Evolutionary conservation across 225 moss, liverwort and hornwort species (phyloP), one percentile per base, ranked within the genome.

Genomic region (Asterella californica): DNA sequence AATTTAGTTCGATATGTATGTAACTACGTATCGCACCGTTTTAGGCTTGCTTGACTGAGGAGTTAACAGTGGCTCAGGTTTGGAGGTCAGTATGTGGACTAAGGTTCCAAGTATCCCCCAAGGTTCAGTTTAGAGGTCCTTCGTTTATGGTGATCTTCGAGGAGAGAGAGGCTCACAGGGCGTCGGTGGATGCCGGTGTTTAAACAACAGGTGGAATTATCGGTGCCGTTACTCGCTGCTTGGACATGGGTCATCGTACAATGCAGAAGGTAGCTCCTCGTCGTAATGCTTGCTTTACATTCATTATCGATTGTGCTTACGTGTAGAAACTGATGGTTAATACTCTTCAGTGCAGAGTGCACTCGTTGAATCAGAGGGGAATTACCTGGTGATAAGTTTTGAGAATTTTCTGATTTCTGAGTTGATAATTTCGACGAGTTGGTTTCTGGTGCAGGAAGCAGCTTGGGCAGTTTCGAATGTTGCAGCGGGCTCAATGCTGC

Each of bases 401-500:
- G 42, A 42, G 42, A 42, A 42, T 42, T 42, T 42, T 42, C 7
- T 42, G 42, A 7, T 42, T 3, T 42, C 42, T 42, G 42, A 42
- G 42, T 42, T 42, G 42, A 42, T 42, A n/a, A n/a, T n/a, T 3
- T 42, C 7, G 42, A 42, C 42, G 42, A 42, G 42, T 42, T 42
- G 42, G 42, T 42, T 59, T 59, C 17, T 59, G 57, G 46, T 59
- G 65, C 87, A 97, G 97, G 97, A 97, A 88, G 93, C 97, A 63
- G 94, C 97, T 63, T 94, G 93, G 97, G 90, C 89, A 79, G 91
- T 97, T 45, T 97, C 94, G 9, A 94, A 91, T 85, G 79, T 97
- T 82, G 91, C 94, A 29, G 94, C 97, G 61, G 97, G 97, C 70
- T 90, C 93, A 76, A 47, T 88, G 10, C 50, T 84, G 75, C 97